Conservation (phyloP, 257 asterid genomes). For the Nicotiana obtusifolia region DNA sequence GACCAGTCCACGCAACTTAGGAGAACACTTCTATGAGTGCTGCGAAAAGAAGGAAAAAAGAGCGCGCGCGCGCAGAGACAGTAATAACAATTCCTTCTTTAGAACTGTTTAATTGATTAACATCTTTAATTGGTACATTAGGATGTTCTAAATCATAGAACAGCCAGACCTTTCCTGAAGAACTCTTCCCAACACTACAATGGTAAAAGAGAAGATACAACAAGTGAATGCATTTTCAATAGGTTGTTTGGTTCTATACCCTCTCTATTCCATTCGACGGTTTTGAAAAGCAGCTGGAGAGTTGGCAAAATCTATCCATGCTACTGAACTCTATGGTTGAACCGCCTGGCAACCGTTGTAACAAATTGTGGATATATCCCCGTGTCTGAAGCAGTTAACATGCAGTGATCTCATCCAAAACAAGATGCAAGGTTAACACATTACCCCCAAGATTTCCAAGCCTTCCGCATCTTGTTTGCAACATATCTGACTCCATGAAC, state of each 20-base stretch:
- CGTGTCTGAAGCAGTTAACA: background rate
- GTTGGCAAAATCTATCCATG: background rate
- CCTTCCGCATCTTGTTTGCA: slow-evolving; percentile 67
- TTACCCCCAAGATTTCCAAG: slow-evolving; percentile 65
- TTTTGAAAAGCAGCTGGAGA: background rate
- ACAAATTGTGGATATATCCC: background rate
- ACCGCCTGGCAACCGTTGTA: background rate
- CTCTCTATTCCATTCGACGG: background rate
- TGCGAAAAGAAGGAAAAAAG: background rate
- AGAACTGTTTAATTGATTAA: background rate
- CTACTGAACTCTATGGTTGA: background rate
- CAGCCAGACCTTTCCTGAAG: background rate
- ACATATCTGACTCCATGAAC: slow-evolving; percentile 64
- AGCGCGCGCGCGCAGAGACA: background rate
- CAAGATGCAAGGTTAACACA: background rate
- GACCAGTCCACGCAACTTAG: background rate
- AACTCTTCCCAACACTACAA: background rate
- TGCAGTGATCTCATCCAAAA: background rate
- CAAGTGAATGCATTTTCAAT: too few relatives aligned
- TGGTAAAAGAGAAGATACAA: background rate
- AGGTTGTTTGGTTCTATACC: background rate
- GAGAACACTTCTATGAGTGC: too few relatives aligned
- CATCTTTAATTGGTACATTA: background rate
- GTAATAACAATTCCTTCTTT: background rate
- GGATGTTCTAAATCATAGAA: background rate